Evolutionary conservation across 306 rosid species (phyloP).

Genomic region (Sesbania bispinosa): DNA sequence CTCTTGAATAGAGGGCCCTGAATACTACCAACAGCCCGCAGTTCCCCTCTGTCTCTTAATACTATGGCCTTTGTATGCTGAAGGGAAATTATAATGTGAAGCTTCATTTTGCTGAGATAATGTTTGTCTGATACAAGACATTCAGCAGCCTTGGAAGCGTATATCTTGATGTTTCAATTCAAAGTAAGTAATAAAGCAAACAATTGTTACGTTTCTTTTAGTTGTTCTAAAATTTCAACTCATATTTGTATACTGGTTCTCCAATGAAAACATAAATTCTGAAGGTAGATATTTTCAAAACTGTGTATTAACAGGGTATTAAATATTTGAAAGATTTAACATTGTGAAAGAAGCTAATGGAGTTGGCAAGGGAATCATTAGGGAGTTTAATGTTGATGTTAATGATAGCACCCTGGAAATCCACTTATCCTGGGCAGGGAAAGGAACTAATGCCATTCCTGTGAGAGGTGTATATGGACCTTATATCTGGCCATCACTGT

Average conservation of each 20-base stretch:
- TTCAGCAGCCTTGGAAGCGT: conserved; percentile 60
- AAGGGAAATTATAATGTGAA: conserved; percentile 68
- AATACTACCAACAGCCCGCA: conserved; percentile 50
- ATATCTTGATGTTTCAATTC: conserved; percentile 79
- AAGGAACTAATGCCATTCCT: conserved; percentile 80
- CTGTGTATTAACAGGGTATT: conserved; percentile 42
- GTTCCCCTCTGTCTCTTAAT: conserved; percentile 71
- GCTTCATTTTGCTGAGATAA: conserved; percentile 85
- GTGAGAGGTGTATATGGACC: conserved; percentile 75
- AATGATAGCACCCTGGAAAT: conserved; percentile 63
- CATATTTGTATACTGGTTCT: not conserved
- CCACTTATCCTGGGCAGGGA: conserved; percentile 79
- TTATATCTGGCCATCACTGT: conserved; percentile 73
- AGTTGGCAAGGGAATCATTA: conserved; percentile 44
- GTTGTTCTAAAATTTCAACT: not conserved
- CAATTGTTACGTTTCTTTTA: not conserved
- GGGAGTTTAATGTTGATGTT: conserved; percentile 40
- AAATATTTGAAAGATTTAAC: conserved; percentile 51
- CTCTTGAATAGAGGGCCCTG: conserved; percentile 40
- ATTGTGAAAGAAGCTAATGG: conserved; percentile 63
- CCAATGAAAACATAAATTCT: not conserved
- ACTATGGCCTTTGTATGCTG: conserved; percentile 68
- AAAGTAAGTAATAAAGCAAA: conserved; percentile 49
- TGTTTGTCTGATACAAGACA: conserved; percentile 47
- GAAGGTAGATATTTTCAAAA: not conserved